A percentile compares a stretch with the other conserved stretches of the same genome.
Evolutionary conservation across 192 early-diverging fungal genomes (phyloP).

Genomic region (Coemansia sp.): DNA sequence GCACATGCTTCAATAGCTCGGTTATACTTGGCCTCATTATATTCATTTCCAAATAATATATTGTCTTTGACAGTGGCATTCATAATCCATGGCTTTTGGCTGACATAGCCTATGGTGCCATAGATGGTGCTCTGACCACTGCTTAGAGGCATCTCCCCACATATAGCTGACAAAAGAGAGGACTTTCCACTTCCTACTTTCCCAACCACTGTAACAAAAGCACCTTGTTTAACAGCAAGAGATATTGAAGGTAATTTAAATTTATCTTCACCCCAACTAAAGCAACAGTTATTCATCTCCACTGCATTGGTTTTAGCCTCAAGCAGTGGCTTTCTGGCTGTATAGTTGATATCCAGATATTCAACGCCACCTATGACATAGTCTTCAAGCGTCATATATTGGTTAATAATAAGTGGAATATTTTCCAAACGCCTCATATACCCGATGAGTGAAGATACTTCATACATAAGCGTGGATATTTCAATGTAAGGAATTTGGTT

Average conservation of each 20-base stretch:
- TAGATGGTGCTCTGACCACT: conserved; percentile 64
- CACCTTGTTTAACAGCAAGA: conserved; percentile 10
- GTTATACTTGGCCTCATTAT: conserved; percentile 13
- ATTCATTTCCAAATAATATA: conserved; percentile 27
- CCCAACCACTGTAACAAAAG: conserved; percentile 51
- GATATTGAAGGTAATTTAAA: conserved; percentile 9
- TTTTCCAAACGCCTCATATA: too few species aligned
- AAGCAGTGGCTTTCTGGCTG: background rate
- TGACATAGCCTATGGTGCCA: conserved; percentile 50
- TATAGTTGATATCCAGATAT: background rate
- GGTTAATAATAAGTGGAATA: background rate
- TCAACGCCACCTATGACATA: background rate
- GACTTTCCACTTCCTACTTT: conserved; percentile 59
- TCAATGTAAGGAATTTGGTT: background rate
- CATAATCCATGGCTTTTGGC: conserved; percentile 46
- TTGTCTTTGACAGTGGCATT: conserved; percentile 44
- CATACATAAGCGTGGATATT: background rate
- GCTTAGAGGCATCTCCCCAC: conserved; percentile 74
- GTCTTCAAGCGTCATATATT: background rate
- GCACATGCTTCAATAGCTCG: conserved; percentile 25
- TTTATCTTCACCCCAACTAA: conserved; percentile 22
- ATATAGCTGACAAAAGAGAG: conserved; percentile 53
- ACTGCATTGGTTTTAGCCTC: background rate
- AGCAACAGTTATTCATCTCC: conserved; percentile 9
- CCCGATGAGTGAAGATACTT: background rate